Conservation (phyloP, 169 alveolate species). For the Amoebophrya sp. region DNA sequence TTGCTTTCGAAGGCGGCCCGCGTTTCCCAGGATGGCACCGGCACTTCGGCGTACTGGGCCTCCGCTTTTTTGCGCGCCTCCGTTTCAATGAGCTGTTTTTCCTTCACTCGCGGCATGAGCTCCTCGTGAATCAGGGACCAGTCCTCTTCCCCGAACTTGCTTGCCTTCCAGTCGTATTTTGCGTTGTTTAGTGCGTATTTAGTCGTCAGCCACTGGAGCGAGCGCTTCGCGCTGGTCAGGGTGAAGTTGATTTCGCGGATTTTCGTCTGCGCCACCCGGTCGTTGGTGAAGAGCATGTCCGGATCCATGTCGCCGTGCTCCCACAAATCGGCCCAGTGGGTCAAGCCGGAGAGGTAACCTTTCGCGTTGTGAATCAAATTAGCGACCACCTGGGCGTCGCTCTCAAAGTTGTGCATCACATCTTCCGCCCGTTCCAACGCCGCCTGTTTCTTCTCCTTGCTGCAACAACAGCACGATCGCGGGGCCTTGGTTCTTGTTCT, state of each 20-base stretch:
- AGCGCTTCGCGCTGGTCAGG: neutral
- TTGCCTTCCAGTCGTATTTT: neutral
- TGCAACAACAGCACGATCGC: neutral
- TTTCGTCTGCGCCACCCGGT: slow-evolving; percentile 20
- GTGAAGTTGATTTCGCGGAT: slow-evolving; percentile 6
- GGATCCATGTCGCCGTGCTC: neutral
- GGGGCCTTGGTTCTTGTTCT: too few species aligned
- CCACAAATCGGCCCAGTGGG: neutral
- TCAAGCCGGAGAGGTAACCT: neutral
- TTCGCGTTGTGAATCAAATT: neutral
- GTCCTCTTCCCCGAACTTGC: neutral
- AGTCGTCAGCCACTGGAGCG: neutral
- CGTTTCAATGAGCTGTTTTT: neutral
- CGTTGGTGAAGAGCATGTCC: neutral
- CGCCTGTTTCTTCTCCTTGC: neutral
- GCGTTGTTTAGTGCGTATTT: neutral
- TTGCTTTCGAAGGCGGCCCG: neutral
- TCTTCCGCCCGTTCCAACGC: neutral
- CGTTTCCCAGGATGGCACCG: neutral
- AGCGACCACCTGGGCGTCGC: neutral
- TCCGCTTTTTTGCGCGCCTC: neutral
- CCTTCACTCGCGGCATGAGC: neutral
- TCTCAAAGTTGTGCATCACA: neutral
- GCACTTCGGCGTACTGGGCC: neutral
- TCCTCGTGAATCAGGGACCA: neutral